Evolutionary conservation across 768 basidiomycete genomes (phyloP), one percentile per base, ranked within the genome.

Genomic region (Tricholoma matsutake): DNA sequence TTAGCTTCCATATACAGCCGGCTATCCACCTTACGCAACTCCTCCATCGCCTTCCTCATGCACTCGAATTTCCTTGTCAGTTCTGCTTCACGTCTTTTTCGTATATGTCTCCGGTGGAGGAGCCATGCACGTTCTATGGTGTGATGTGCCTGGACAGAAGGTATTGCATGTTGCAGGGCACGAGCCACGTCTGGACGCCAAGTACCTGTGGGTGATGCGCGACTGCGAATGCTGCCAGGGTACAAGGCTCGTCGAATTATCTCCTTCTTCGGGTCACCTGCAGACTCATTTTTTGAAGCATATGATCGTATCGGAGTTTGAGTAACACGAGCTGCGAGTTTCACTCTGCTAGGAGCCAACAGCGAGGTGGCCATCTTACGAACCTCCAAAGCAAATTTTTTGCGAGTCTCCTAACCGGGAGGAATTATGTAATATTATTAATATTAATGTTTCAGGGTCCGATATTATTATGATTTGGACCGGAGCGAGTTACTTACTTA

Each of bases 71-170:
- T 96, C 73, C 87, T 82, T 60, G 79, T 76, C 63, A 92, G 71
- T 68, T 93, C 90, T 35, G 79, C 84, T 29, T 87, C 83, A 49
- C 90, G 81, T 63, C 81, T 78, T 68, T 89, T 85, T 43, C 95
- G 85, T 39, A 87, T 61, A 68, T 91, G 87, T 31, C 95, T 83
- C 64, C 84, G 81, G 75, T 93, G 86, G 10, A 98, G 81, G 56
- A 87, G 77, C 91, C 91, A 98, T 3, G 95, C 95, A 32, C 95
- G 86, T 64, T 93, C 89, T 57, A 97, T 94, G 2, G 94, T 97
- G 63, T 94, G 84, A 76, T 97, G 93, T 0, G 92, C 94, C 72
- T 96, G 94, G 4, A 81, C 83, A 3, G 92, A 92, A 11, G 93
- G 92, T 56, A 97, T 89, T n/a, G 92, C 92, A 57, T 82, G 83